These are phyloP conservation scores for Paramecium sexaurelia DNA, from an alignment of 73 alveolate genomes.

Conservation along the genomic window DNA sequence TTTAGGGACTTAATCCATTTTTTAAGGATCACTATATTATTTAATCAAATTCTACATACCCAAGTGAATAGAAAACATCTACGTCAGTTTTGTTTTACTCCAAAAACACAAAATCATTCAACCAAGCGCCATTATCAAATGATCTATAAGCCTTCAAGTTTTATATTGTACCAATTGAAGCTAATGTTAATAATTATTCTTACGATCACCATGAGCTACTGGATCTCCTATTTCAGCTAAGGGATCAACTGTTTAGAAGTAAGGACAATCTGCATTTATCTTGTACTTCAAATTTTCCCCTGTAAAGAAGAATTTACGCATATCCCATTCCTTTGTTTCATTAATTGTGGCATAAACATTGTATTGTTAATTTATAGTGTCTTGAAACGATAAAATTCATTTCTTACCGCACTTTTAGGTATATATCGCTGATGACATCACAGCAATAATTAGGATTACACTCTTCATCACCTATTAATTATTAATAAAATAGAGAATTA, in stretches of 20 bases:
- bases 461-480: constrained; percentile 28
- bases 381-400: not conserved
- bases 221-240: not conserved
- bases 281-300: constrained; percentile 11
- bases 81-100: not conserved
- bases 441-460: not conserved
- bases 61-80: not conserved
- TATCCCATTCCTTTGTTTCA: constrained; percentile 15
- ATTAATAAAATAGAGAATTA: not conserved
- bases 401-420: not conserved
- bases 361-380: not conserved
- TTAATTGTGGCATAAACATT: constrained; percentile 3
- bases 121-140: constrained; percentile 2
- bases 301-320: not conserved
- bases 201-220: constrained; percentile 1
- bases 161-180: not conserved
- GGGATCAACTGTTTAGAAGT: not conserved
- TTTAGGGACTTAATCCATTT: constrained; percentile 5
- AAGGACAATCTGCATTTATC: not conserved
- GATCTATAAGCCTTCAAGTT: not conserved
- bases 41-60: not conserved
- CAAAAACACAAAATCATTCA: constrained; percentile 6
- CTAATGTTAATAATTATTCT: not conserved
- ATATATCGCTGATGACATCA: not conserved
- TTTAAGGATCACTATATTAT: not conserved